phyloP scores from a whole-genome alignment of 345 rosid genomes.

The Cardamine resedifolia region DNA sequence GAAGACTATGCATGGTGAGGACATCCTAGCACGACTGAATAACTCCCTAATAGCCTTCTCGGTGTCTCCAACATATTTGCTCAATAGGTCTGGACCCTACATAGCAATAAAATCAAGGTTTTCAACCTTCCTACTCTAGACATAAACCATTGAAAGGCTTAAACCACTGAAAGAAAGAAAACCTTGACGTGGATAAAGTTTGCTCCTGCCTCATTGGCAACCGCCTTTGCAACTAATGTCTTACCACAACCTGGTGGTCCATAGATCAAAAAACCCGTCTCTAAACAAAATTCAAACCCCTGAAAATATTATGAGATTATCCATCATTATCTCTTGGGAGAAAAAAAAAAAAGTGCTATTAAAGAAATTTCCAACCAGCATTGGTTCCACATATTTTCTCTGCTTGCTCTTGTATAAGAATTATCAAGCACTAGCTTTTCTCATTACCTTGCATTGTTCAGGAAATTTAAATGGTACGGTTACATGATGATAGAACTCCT shows the following conservation, averaged over 20 bases:
- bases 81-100: conserved; percentile 77
- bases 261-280: conserved; percentile 76
- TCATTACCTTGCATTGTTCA: conserved; percentile 54
- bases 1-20: conserved; percentile 67
- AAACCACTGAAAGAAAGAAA: too few species aligned
- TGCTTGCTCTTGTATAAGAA: too few species aligned
- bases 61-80: conserved; percentile 88
- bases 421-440: too few species aligned
- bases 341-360: too few species aligned
- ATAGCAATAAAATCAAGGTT: too few species aligned
- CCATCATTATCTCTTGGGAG: too few species aligned
- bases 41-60: conserved; percentile 64
- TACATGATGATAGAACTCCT: conserved; percentile 63
- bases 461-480: conserved; percentile 62
- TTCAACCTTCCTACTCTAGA: too few species aligned
- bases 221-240: conserved; percentile 86
- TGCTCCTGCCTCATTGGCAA: conserved; percentile 83
- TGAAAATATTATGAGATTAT: neutral
- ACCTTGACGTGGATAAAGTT: conserved; percentile 63
- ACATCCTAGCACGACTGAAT: conserved; percentile 61
- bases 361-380: too few species aligned
- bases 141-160: too few species aligned
- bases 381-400: too few species aligned
- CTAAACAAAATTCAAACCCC: conserved; percentile 32
- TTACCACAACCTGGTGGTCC: conserved; percentile 96